Base-by-base conservation (phyloP, 176 grass and related monocot genomes). In the Thalia dealbata region DNA sequence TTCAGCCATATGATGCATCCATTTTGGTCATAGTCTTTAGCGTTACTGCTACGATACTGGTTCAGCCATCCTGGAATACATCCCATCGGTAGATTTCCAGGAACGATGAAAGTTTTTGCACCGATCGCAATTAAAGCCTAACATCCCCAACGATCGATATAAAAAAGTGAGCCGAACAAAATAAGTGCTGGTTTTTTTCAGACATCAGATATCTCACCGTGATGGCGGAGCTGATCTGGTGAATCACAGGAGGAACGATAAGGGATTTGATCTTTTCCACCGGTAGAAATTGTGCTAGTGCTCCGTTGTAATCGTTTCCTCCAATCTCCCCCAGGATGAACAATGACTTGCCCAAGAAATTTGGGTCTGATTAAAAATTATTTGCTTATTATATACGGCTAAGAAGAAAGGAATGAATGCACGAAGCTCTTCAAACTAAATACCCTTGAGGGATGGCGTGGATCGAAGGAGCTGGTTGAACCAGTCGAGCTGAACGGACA, bases 1-100 rank as follows among this genome's bases (percentile, higher is more conserved):
- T 82, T 82, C 54, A 82, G 6, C 74, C 81, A 78, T 15, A 63
- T 65, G 9, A 77, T 69, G 74, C 74, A 82, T 7, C 74, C 74
- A 0, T 71, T 71, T 29, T 44, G 2, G 14, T 82, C 52, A 10
- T 77, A 82, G 48, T 82, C 73, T 43, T 51, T 54, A 3, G 56
- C 2, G 1, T 29, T 22, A 14, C 66, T 25, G 10, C 35, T 83
- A 14, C 21, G 38, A 56, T 8, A 83, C 67, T 59, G 21, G 0
- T 51, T 63, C 19, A 83, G 81, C 70, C 69, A 83, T 0, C 1
- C 12, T 21, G 81, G 81, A 11, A 69, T 27, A 52, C 74, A 83
- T 21, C 81, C 81, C 0, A 83, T 71, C 23, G 81, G 74, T 24
- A 83, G 27, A 30, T 51, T 83, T 2, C 81, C 74, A 12, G 81